Percentiles rank a stretch among this genome's conserved stretches.
phyloP scores from a whole-genome alignment of 305 asterid genomes.

The Fraxinus albicans region DNA sequence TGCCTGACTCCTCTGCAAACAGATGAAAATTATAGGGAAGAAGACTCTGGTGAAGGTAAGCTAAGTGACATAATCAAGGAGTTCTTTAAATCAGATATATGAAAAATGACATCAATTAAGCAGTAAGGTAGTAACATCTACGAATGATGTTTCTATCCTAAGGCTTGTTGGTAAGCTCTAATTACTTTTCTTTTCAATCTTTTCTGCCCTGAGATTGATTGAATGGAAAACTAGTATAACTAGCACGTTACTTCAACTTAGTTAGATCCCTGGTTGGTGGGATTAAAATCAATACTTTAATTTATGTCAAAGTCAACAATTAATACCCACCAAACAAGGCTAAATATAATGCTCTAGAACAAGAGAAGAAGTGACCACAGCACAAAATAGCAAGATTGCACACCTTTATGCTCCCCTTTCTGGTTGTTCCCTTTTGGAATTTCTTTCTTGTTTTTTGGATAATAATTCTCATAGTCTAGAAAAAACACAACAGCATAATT shows the following conservation, averaged over 20 bases:
- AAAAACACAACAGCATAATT: conserved; percentile 30
- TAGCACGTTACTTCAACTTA: background rate
- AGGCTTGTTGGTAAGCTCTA: background rate
- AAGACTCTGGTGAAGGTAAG: background rate
- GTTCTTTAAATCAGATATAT: background rate
- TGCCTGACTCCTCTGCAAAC: conserved; percentile 41
- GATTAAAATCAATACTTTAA: background rate
- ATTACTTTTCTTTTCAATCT: background rate
- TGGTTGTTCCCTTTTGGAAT: conserved; percentile 47
- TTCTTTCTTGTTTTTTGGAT: conserved; percentile 57
- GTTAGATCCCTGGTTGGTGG: background rate
- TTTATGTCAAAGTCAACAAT: background rate
- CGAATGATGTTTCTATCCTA: background rate
- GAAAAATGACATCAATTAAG: background rate
- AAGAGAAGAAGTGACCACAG: background rate
- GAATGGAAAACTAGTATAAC: background rate
- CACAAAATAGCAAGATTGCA: background rate
- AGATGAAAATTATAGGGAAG: background rate
- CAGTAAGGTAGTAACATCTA: background rate
- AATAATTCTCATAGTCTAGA: conserved; percentile 64
- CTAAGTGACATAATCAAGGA: background rate
- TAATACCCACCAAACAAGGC: background rate
- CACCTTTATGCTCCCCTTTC: conserved; percentile 59
- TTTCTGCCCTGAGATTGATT: background rate
- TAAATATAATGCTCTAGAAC: background rate